phyloP scores from a whole-genome alignment of 306 rosid species.

The Fagus crenata region DNA sequence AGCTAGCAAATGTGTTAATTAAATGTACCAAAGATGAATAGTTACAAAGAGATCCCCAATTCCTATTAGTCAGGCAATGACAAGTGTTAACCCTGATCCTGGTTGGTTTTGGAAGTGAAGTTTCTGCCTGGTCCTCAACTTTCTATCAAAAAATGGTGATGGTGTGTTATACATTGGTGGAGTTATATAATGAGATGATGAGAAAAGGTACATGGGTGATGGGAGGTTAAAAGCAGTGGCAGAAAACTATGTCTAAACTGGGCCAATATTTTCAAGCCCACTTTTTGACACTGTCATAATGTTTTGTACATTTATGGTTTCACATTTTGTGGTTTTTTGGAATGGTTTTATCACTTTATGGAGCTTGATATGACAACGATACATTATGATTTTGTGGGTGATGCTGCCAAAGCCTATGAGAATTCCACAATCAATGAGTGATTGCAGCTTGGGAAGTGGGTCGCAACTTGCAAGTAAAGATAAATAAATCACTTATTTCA shows the following conservation, averaged over 20 bases:
- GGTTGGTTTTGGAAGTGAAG: background rate
- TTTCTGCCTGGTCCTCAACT: background rate
- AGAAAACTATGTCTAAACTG: background rate
- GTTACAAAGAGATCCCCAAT: background rate
- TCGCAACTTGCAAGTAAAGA: slow-evolving; percentile 61
- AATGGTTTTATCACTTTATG: slow-evolving; percentile 16
- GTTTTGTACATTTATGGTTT: no score
- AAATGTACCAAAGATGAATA: background rate
- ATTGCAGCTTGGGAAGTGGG: slow-evolving; percentile 60
- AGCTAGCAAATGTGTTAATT: background rate
- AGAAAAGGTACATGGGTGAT: background rate
- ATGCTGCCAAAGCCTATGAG: slow-evolving; percentile 73
- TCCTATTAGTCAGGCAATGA: background rate
- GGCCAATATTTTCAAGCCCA: background rate
- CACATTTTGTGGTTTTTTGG: background rate
- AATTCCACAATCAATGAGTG: slow-evolving; percentile 42
- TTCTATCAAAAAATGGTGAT: background rate
- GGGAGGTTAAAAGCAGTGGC: background rate
- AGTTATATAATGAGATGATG: background rate
- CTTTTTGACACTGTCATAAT: no score
- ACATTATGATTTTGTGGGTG: slow-evolving; percentile 72
- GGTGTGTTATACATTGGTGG: background rate
- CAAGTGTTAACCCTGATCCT: background rate
- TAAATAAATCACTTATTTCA: slow-evolving; percentile 23
- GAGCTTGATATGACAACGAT: slow-evolving; percentile 93